Evolutionary conservation across 2,329 filamentous ascomycete species (phyloP).

Genomic region (Sodiomyces alkalinus): DNA sequence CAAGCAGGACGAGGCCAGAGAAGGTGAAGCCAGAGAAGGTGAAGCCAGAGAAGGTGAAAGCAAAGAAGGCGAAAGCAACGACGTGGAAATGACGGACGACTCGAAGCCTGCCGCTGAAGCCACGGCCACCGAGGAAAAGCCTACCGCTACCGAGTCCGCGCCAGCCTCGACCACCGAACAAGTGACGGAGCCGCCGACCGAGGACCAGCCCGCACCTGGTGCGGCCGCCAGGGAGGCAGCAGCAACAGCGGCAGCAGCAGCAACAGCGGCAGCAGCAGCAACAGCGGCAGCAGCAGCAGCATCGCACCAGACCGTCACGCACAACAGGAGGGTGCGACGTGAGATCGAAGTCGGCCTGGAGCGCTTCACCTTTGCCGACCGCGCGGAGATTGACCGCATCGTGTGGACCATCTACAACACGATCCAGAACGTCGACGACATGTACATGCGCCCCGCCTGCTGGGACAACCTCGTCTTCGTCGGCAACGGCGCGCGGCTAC

Average conservation of each 20-base stretch:
- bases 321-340: conserved; percentile 41
- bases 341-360: conserved; percentile 68
- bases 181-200: conserved; percentile 7
- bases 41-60: conserved; percentile 8
- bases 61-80: conserved; percentile 6
- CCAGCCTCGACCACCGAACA: too few species aligned
- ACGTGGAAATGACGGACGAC: conserved; percentile 11
- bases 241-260: too few species aligned
- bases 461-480: conserved; percentile 91
- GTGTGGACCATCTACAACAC: conserved; percentile 72
- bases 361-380: conserved; percentile 54
- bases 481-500: conserved; percentile 62
- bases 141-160: background rate
- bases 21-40: conserved; percentile 11
- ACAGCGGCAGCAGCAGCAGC: background rate
- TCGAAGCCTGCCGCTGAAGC: conserved; percentile 9
- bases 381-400: conserved; percentile 66
- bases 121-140: background rate
- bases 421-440: conserved; percentile 69
- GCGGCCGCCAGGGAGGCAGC: too few species aligned
- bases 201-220: too few species aligned
- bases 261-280: background rate
- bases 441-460: conserved; percentile 68
- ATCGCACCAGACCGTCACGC: too few species aligned
- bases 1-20: conserved; percentile 3